These are phyloP conservation scores for Verticillium tricorpus DNA, from an alignment of 2,329 filamentous ascomycete genomes.

Conservation along the genomic window DNA sequence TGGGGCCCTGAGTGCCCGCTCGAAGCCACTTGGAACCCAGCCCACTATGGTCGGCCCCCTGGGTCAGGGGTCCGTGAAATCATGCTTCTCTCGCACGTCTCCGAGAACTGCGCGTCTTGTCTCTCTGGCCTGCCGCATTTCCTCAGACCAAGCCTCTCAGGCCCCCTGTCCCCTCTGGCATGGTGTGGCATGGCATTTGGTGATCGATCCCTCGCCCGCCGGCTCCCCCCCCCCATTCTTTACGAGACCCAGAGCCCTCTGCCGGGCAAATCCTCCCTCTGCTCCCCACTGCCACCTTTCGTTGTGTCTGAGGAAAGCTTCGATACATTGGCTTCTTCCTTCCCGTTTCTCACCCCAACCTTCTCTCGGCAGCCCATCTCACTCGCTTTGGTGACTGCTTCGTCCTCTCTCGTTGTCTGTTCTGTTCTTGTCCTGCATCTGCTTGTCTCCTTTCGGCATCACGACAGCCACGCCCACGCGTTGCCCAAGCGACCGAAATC, in stretches of 20 bases:
- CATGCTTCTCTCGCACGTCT: not conserved
- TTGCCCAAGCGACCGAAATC: slow-evolving; percentile 7
- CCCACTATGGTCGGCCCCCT: not conserved
- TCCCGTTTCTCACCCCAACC: slow-evolving; percentile 10
- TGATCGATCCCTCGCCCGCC: not conserved
- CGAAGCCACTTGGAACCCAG: not conserved
- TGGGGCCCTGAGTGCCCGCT: not conserved
- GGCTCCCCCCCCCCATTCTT: not conserved
- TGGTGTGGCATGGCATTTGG: not conserved
- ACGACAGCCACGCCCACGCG: slow-evolving; percentile 6
- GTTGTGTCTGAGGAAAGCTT: slow-evolving; percentile 9
- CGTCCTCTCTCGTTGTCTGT: slow-evolving; percentile 31
- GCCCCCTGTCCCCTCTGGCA: not conserved
- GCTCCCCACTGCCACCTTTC: slow-evolving; percentile 1
- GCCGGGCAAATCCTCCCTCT: not conserved
- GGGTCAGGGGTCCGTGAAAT: not conserved
- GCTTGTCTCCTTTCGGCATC: slow-evolving; percentile 11
- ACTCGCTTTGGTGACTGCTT: slow-evolving; percentile 52
- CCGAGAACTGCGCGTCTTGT: slow-evolving; percentile 8
- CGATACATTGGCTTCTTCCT: slow-evolving; percentile 10
- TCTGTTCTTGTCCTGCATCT: slow-evolving; percentile 14
- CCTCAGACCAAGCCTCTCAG: not conserved
- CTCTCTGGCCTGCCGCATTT: slow-evolving; percentile 4
- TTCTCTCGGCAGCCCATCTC: slow-evolving; percentile 36
- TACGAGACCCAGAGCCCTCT: slow-evolving; percentile 8